Percentiles rank a stretch among this genome's conserved stretches.
Conservation (phyloP, 768 basidiomycete species). For the Kwoniella dejecticola region DNA sequence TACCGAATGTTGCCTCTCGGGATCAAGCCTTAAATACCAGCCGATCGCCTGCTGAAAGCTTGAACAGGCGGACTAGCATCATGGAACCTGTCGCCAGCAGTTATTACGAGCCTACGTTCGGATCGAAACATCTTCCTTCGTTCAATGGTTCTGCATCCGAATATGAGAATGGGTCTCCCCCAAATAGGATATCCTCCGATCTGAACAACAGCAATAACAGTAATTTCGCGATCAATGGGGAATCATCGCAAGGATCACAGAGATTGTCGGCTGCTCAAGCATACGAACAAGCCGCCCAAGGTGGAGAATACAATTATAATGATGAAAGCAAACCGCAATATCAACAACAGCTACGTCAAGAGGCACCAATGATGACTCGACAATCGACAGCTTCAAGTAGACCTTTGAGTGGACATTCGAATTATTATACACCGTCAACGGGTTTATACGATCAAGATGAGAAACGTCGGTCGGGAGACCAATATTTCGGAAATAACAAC, state of each 20-base stretch:
- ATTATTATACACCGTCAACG: conserved; percentile 27
- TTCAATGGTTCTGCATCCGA: not conserved
- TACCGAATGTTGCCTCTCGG: conserved; percentile 8
- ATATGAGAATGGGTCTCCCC: conserved; percentile 2
- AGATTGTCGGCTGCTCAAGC: conserved; percentile 17
- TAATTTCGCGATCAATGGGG: no score
- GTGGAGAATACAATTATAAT: conserved; percentile 1
- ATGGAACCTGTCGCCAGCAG: conserved; percentile 32
- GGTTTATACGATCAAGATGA: not conserved
- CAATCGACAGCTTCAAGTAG: conserved; percentile 10
- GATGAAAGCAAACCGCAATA: not conserved
- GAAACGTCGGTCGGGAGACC: not conserved
- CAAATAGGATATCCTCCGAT: not conserved
- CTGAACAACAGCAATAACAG: not conserved
- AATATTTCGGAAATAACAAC: conserved; percentile 6
- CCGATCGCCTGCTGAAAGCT: not conserved
- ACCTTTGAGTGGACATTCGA: conserved; percentile 20
- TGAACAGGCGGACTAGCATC: conserved; percentile 23
- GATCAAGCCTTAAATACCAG: not conserved
- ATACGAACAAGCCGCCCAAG: conserved; percentile 28
- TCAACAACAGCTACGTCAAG: not conserved
- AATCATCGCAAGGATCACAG: not conserved
- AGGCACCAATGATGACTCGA: conserved; percentile 8
- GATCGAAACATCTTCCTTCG: conserved; percentile 17
- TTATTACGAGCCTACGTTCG: conserved; percentile 22